Conservation (phyloP, 2,329 filamentous ascomycete genomes). For the Phialophora expanda region DNA sequence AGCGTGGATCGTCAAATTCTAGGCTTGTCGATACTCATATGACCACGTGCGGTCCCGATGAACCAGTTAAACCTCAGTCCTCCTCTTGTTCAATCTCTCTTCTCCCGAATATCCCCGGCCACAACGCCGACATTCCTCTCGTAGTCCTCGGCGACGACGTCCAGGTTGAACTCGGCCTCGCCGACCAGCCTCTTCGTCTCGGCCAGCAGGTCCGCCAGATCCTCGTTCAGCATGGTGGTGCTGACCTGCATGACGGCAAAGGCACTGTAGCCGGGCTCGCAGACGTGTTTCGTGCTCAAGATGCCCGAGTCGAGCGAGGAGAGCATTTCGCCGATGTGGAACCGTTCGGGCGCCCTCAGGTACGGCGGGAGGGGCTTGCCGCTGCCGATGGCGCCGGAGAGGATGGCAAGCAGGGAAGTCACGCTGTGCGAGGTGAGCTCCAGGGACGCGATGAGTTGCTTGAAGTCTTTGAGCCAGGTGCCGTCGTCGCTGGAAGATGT, state of each 20-base stretch:
- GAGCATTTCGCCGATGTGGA: slow-evolving; percentile 63
- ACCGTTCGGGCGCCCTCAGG: slow-evolving; percentile 67
- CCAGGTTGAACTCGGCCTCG: slow-evolving; percentile 75
- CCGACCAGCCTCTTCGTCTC: slow-evolving; percentile 70
- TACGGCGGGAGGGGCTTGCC: slow-evolving; percentile 74
- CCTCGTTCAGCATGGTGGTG: slow-evolving; percentile 70
- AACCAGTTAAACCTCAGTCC: too few species aligned
- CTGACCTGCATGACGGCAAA: slow-evolving; percentile 77
- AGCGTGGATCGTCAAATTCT: too few species aligned
- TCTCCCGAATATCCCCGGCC: slow-evolving; percentile 10
- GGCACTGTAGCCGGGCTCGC: slow-evolving; percentile 73
- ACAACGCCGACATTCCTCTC: slow-evolving; percentile 26
- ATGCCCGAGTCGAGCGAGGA: slow-evolving; percentile 65
- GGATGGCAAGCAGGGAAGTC: slow-evolving; percentile 70
- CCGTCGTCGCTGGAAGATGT: slow-evolving; percentile 26
- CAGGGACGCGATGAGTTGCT: slow-evolving; percentile 62
- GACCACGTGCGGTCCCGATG: too few species aligned
- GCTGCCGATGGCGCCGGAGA: slow-evolving; percentile 70
- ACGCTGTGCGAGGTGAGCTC: slow-evolving; percentile 71
- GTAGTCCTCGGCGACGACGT: slow-evolving; percentile 41
- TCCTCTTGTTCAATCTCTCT: background rate
- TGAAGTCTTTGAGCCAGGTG: slow-evolving; percentile 66
- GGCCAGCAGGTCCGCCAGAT: slow-evolving; percentile 67
- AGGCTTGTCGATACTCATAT: too few species aligned
- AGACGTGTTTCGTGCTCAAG: slow-evolving; percentile 67